Evolutionary conservation across 208 protist genomes (phyloP).

Genomic region (Acanthamoeba lugdunensis): DNA sequence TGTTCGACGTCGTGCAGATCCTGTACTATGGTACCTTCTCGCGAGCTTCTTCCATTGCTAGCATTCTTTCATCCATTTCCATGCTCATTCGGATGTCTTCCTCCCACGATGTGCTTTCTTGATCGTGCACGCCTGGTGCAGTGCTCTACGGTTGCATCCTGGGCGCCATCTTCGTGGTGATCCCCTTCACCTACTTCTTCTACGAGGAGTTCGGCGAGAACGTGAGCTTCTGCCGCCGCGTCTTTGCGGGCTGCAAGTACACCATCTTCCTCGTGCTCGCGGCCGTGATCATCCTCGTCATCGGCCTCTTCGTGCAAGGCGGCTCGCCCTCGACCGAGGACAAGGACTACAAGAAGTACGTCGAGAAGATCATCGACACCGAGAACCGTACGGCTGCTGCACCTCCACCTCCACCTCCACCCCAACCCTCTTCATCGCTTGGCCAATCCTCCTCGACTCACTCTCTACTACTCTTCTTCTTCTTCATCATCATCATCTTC

Average conservation of each 20-base stretch:
- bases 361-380: slow-evolving; percentile 66
- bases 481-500: too few species aligned
- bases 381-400: slow-evolving; percentile 31
- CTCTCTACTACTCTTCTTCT: neutral
- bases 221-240: slow-evolving; percentile 35
- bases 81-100: neutral
- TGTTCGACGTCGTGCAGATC: slow-evolving; percentile 34
- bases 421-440: too few species aligned
- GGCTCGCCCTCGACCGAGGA: slow-evolving; percentile 37
- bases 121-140: neutral
- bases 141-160: slow-evolving; percentile 68
- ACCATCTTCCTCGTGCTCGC: slow-evolving; percentile 56
- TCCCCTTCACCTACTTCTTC: slow-evolving; percentile 73
- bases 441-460: neutral
- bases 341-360: slow-evolving; percentile 73
- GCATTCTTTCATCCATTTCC: neutral
- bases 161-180: slow-evolving; percentile 61
- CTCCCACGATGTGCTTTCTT: neutral
- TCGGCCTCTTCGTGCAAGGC: slow-evolving; percentile 70
- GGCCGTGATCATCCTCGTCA: slow-evolving; percentile 37
- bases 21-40: slow-evolving; percentile 51
- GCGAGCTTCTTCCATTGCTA: neutral
- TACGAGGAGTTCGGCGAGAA: slow-evolving; percentile 69
- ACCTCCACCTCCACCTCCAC: too few species aligned
- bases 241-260: slow-evolving; percentile 72